phyloP scores from a whole-genome alignment of 257 asterid species.

The Phtheirospermum japonicum region DNA sequence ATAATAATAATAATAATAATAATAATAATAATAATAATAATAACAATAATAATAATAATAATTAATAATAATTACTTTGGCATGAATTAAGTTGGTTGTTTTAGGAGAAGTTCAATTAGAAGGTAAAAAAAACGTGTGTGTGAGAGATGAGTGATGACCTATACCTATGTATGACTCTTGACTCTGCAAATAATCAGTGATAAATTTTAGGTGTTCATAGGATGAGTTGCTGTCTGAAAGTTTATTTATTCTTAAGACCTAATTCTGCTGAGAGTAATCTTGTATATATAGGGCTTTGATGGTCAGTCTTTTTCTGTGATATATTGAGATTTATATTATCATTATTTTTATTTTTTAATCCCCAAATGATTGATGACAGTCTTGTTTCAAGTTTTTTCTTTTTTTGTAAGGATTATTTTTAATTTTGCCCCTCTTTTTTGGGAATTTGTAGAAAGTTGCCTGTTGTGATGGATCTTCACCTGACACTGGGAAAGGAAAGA shows the following conservation, averaged over 20 bases:
- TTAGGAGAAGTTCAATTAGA: no score
- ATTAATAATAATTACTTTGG: background rate
- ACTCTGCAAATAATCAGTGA: background rate
- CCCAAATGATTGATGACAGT: background rate
- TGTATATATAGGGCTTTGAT: no score
- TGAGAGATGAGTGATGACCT: no score
- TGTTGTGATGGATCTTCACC: slow-evolving; percentile 54
- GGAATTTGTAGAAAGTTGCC: slow-evolving; percentile 34
- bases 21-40: background rate
- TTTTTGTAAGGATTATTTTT: background rate
- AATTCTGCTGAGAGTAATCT: background rate
- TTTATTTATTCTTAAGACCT: background rate
- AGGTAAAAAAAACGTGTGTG: background rate
- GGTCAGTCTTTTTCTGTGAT: no score
- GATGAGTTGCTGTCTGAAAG: background rate
- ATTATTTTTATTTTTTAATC: background rate
- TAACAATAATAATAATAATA: slow-evolving; percentile 1
- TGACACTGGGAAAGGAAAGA: slow-evolving; percentile 77
- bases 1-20: background rate
- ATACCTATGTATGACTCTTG: slow-evolving; percentile 10
- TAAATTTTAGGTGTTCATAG: no score
- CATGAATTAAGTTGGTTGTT: no score
- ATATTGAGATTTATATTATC: background rate
- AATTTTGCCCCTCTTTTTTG: background rate
- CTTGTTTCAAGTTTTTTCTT: no score